Conservation (phyloP, 306 rosid species). For the Sophora flavescens region DNA sequence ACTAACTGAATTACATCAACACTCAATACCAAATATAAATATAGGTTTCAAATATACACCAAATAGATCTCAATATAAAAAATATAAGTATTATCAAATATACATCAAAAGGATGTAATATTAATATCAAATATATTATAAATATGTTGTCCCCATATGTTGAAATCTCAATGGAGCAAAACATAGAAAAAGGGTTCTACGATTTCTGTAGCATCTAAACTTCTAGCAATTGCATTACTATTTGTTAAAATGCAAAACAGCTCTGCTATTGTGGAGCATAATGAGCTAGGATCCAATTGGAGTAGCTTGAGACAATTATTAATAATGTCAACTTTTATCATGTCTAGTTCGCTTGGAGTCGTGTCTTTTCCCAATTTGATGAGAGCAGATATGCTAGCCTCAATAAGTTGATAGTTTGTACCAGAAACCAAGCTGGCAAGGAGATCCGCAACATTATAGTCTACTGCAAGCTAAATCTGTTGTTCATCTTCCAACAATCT, state of each 20-base stretch:
- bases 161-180: slow-evolving; percentile 81
- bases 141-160: slow-evolving; percentile 98
- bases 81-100: no score
- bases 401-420: slow-evolving; percentile 75
- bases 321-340: slow-evolving; percentile 86
- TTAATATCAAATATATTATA: no score
- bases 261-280: slow-evolving; percentile 93
- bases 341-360: slow-evolving; percentile 78
- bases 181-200: slow-evolving; percentile 96
- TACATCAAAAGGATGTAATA: no score
- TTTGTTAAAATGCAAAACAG: slow-evolving; percentile 93
- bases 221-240: slow-evolving; percentile 89
- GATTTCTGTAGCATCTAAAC: slow-evolving; percentile 84
- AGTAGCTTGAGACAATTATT: slow-evolving; percentile 82
- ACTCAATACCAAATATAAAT: no score
- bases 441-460: slow-evolving; percentile 74
- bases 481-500: slow-evolving; percentile 90
- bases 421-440: slow-evolving; percentile 89
- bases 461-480: slow-evolving; percentile 81
- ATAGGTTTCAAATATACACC: no score
- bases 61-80: no score
- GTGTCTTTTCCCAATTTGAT: slow-evolving; percentile 91
- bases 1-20: no score
- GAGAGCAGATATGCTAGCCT: slow-evolving; percentile 80
- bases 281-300: slow-evolving; percentile 79